A percentile compares a stretch with the other conserved stretches of the same genome.
phyloP scores from a whole-genome alignment of 2,329 filamentous ascomycete genomes.

The Aspergillus spinulosporus region DNA sequence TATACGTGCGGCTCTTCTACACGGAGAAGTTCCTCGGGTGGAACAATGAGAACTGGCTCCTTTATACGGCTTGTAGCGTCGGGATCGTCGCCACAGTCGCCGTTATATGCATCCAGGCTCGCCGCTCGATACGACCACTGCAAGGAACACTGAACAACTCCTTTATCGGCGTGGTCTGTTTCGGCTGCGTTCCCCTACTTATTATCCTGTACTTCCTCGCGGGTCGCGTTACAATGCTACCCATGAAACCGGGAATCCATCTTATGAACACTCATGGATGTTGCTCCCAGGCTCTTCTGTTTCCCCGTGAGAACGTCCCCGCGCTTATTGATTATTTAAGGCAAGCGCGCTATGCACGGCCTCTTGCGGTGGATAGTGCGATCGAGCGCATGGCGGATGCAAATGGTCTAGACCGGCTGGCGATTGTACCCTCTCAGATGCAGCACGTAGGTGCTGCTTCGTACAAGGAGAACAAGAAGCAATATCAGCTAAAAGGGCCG shows the following conservation, averaged over 20 bases:
- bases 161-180: constrained; percentile 30
- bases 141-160: constrained; percentile 24
- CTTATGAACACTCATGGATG: constrained; percentile 47
- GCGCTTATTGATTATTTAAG: constrained; percentile 20
- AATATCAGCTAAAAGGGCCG: constrained; percentile 20
- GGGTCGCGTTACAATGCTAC: constrained; percentile 43
- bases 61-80: constrained; percentile 39
- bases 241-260: constrained; percentile 39
- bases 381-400: constrained; percentile 24
- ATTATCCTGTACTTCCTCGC: constrained; percentile 45
- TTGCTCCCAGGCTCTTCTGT: constrained; percentile 49
- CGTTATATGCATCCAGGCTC: constrained; percentile 18
- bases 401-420: constrained; percentile 21
- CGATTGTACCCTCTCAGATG: constrained; percentile 27
- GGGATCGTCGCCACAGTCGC: constrained; percentile 22
- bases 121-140: constrained; percentile 18
- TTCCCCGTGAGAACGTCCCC: constrained; percentile 35
- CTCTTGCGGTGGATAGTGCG: constrained; percentile 24
- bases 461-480: constrained; percentile 25
- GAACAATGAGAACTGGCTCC: constrained; percentile 45
- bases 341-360: constrained; percentile 15
- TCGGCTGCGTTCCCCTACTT: constrained; percentile 31
- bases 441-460: constrained; percentile 28
- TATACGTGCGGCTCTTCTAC: constrained; percentile 51
- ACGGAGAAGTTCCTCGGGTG: constrained; percentile 50